Percentiles rank a stretch among this genome's conserved stretches.
phyloP scores from a whole-genome alignment of 805 yeast species.

The Yamadazyma laniorum region DNA sequence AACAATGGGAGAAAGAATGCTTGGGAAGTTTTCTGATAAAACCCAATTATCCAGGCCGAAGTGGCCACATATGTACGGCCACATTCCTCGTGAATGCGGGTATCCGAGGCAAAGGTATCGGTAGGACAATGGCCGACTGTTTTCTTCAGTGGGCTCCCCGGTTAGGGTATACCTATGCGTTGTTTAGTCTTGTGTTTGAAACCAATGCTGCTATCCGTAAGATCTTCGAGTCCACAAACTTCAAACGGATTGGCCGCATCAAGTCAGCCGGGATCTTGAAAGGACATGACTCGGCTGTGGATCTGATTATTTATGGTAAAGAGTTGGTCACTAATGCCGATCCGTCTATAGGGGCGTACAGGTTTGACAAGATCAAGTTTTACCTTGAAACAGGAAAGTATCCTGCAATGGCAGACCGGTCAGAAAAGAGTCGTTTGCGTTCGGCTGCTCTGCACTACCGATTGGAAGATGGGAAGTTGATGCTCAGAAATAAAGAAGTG shows the following conservation, averaged over 20 bases:
- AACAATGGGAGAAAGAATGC: slow-evolving; percentile 92
- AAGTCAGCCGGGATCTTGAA: slow-evolving; percentile 87
- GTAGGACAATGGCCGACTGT: slow-evolving; percentile 78
- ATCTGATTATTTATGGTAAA: slow-evolving; percentile 80
- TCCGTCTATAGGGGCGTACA: slow-evolving; percentile 49
- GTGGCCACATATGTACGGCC: slow-evolving; percentile 90
- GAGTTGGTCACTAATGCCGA: slow-evolving; percentile 61
- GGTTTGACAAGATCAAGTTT: slow-evolving; percentile 74
- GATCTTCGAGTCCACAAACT: slow-evolving; percentile 73
- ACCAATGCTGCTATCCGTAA: slow-evolving; percentile 80
- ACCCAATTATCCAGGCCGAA: slow-evolving; percentile 90
- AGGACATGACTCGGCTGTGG: slow-evolving; percentile 82
- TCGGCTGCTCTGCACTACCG: slow-evolving; percentile 77
- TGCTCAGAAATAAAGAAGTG: slow-evolving; percentile 81
- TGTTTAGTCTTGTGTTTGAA: slow-evolving; percentile 85
- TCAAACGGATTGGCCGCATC: slow-evolving; percentile 74
- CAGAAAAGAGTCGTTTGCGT: slow-evolving; percentile 84
- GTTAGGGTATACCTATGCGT: slow-evolving; percentile 80
- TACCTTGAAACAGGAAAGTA: slow-evolving; percentile 83
- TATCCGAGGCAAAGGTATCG: slow-evolving; percentile 88
- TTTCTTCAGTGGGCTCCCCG: slow-evolving; percentile 88
- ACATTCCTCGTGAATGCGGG: slow-evolving; percentile 89
- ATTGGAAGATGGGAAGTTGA: slow-evolving; percentile 66
- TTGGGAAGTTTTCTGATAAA: slow-evolving; percentile 82
- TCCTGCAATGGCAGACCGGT: slow-evolving; percentile 78